Evolutionary conservation across 1,139 yeast species (phyloP), one percentile per base, ranked within the genome.

Genomic region (Hemisphaericaspora xylanilytica): DNA sequence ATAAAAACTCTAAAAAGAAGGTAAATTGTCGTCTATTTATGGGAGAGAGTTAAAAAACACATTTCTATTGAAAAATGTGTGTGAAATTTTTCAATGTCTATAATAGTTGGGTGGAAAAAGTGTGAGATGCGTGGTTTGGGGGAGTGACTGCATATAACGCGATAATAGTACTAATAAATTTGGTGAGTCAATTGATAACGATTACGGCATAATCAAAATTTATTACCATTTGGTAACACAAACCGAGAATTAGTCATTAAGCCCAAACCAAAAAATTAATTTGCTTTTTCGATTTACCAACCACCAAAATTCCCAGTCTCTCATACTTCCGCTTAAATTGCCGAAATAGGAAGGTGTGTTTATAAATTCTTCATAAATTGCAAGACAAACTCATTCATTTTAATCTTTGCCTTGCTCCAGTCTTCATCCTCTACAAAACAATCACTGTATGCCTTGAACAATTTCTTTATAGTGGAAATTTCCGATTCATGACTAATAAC

Each of bases 391-490:
- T 36, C 16, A 28, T 34, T 40, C 39, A 44, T 38, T 24, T 36
- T 38, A 5, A 32, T 12, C 14, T 40, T 30, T 3, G 46, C 47
- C 21, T 34, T 24, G 3, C 12, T 13, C 71, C 71, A 63, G 30
- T 49, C 50, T 36, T 64, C 66, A 33, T 55, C 54, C 16, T 62
- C 69, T 3, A 40, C 57, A 47, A 56, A 70, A 1, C 75, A 67
- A 18, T 80, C 83, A 3, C 89, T 87, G 51, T 80, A 83, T 0
- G 60, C 62, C 46, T 77, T 77, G 52, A 82, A 70, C 4, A 69
- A 49, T 17, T 61, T 64, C 47, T 76, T 77, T 7, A 81, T 53
- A 20, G 56, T 54, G 14, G 65, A 63, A 4, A 67, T 57, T 33
- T 79, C 83, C 5, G 55, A 52, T 18, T 70, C 75, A 20, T 70